A percentile compares a stretch with the other conserved stretches of the same genome.
Evolutionary conservation across 371 early-diverging fungal species (phyloP).

Genomic region (Mucor circinelloides): DNA sequence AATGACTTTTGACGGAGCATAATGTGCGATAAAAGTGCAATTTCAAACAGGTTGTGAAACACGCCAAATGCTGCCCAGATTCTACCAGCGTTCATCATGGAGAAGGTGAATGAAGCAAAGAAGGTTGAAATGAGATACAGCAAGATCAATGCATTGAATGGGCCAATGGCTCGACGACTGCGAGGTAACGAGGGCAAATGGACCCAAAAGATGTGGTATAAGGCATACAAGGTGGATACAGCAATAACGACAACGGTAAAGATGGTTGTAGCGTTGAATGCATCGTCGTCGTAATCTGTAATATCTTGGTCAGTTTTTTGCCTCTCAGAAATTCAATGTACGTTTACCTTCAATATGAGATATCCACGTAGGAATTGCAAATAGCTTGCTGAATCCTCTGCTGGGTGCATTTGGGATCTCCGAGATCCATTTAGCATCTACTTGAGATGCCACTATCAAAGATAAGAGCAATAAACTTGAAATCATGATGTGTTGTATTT

Average conservation of each 20-base stretch:
- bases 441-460: background rate
- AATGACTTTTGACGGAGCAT: conserved; percentile 20
- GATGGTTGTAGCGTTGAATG: conserved; percentile 23
- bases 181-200: conserved; percentile 11
- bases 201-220: conserved; percentile 11
- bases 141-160: conserved; percentile 37
- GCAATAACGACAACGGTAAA: conserved; percentile 24
- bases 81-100: conserved; percentile 50
- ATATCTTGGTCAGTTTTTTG: background rate
- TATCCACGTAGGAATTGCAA: conserved; percentile 33
- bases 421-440: conserved; percentile 25
- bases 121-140: conserved; percentile 44
- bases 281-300: conserved; percentile 26
- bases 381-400: conserved; percentile 24
- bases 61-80: conserved; percentile 55
- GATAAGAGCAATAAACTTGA: background rate
- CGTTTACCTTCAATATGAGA: conserved; percentile 29
- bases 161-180: conserved; percentile 8
- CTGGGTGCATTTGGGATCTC: conserved; percentile 21
- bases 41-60: conserved; percentile 51
- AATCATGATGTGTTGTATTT: background rate
- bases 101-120: conserved; percentile 36
- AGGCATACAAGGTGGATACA: conserved; percentile 9
- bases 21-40: conserved; percentile 32
- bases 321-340: background rate